Base-by-base conservation (phyloP, 2,329 filamentous ascomycete species). In the Zymoseptoria crescenta region DNA sequence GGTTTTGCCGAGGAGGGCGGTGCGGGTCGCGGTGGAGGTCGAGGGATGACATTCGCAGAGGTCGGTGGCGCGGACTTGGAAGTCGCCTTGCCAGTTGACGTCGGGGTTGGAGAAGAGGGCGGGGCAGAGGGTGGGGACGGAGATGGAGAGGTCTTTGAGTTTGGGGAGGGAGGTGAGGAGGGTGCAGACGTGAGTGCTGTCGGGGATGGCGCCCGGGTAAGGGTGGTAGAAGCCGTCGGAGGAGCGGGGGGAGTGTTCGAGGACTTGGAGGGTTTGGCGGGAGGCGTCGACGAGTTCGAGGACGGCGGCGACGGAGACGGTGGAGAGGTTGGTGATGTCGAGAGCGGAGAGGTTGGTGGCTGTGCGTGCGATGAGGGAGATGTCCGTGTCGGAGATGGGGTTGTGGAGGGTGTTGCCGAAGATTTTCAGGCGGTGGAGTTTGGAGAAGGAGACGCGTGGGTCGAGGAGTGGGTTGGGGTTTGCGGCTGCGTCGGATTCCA, bases 381-480 rank as follows among this genome's bases (percentile, higher is more conserved):
- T 71, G 62, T 83, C 80, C 2, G 70, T 68, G 59, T 83, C 80
- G 41, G 70, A 76, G 62, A 83, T 72, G 3, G 80, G 80, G 72
- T 78, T 79, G 69, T 80, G 76, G 49, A 75, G 76, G 6, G 80
- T 81, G 69, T 81, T 78, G 58, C 80, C 80, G 62, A 81, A 81
- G 59, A 83, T 75, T 69, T 82, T 82, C 56, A 83, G 70, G 20
- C 79, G 77, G 57, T 75, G 75, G 50, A 83, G 73, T 30, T 75
- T 72, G 60, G 76, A 71, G 64, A 83, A 82, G 68, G 80, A 74
- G 59, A 80, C 75, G 1, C 67, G 62, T 7, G 67, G 59, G 49
- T 77, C 76, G 53, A 74, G 70, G 16, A 82, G 70, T 8, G 79
- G 75, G 52, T 49, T 56, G 35, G 35, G 35, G 56, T 74, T 69